Evolutionary conservation across 2,329 filamentous ascomycete species (phyloP).

Genomic region (Rhexocercosporidium sp.): DNA sequence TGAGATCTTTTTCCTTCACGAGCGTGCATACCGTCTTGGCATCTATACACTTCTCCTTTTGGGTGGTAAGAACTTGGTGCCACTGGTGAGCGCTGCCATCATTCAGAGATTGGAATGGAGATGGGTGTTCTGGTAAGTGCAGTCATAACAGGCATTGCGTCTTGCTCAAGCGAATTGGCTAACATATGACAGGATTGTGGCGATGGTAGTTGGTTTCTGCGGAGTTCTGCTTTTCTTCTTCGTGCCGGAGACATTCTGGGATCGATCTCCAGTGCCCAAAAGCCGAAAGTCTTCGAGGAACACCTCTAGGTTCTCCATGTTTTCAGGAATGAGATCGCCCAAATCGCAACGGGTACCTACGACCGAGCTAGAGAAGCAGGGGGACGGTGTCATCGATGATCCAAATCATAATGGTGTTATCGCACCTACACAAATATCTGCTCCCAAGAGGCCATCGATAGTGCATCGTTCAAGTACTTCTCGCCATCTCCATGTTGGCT

Average conservation of each 20-base stretch:
- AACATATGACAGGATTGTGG: conserved; percentile 67
- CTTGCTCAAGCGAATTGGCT: conserved; percentile 20
- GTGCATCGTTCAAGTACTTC: conserved; percentile 18
- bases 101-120: conserved; percentile 82
- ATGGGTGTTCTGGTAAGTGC: conserved; percentile 83
- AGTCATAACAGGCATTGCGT: not conserved
- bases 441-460: conserved; percentile 18
- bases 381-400: conserved; percentile 5
- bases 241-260: conserved; percentile 96
- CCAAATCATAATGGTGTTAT: not conserved
- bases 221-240: conserved; percentile 81
- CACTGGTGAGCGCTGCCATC: conserved; percentile 83
- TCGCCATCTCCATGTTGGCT: conserved; percentile 58
- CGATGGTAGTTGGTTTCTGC: conserved; percentile 77
- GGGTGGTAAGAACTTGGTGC: conserved; percentile 89
- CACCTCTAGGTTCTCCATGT: conserved; percentile 27
- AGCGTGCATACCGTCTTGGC: conserved; percentile 89
- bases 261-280: conserved; percentile 68
- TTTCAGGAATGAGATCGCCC: conserved; percentile 25
- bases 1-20: conserved; percentile 95
- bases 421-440: not conserved
- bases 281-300: conserved; percentile 24
- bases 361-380: conserved; percentile 8
- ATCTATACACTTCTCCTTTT: conserved; percentile 90
- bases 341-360: not conserved